Conservation (phyloP, 2,329 filamentous ascomycete genomes). For the Penicillium sp. region DNA sequence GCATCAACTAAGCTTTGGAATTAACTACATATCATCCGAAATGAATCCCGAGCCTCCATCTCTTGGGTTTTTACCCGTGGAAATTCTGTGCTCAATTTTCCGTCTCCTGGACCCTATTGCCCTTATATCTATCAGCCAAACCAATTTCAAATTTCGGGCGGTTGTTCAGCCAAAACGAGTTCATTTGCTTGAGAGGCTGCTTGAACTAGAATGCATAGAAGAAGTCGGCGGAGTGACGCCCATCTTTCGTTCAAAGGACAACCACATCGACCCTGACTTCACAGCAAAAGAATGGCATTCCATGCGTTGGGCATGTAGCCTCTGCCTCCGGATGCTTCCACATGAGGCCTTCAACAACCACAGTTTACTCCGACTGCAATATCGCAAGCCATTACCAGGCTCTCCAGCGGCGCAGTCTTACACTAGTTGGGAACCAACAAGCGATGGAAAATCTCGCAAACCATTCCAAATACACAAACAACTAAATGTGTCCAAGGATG, state of each 20-base stretch:
- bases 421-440: conserved; percentile 3
- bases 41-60: background rate
- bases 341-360: conserved; percentile 8
- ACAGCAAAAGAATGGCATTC: conserved; percentile 4
- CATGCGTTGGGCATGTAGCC: conserved; percentile 10
- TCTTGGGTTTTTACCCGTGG: conserved; percentile 3
- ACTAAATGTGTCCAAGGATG: background rate
- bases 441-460: background rate
- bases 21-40: background rate
- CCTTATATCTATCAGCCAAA: conserved; percentile 11
- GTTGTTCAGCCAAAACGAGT: conserved; percentile 2
- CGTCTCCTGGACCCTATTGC: conserved; percentile 10
- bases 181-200: conserved; percentile 9
- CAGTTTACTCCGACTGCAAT: conserved; percentile 6
- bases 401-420: background rate
- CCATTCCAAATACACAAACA: background rate
- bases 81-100: conserved; percentile 8
- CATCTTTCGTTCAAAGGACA: background rate
- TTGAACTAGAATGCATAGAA: conserved; percentile 10
- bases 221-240: conserved; percentile 2
- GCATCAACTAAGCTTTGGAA: background rate
- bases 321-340: conserved; percentile 11
- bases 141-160: conserved; percentile 4
- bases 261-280: background rate
- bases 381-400: conserved; percentile 11